Conservation (phyloP, 495 filamentous ascomycete species). For the Talaromyces stipitatus region DNA sequence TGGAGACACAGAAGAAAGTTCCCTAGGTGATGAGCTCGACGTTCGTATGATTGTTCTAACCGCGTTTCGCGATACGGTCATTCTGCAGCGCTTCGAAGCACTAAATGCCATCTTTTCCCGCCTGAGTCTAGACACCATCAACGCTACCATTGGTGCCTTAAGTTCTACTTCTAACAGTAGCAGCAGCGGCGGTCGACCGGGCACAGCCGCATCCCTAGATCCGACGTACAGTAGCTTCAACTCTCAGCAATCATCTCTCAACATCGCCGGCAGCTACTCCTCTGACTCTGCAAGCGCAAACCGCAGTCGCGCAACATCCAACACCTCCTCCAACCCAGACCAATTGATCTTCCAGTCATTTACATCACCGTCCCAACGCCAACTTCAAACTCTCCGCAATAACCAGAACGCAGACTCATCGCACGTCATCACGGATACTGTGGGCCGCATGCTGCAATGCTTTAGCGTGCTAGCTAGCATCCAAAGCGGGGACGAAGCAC, state of each 20-base stretch:
- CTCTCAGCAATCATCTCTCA: slow-evolving; percentile 64
- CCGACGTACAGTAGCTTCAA: slow-evolving; percentile 65
- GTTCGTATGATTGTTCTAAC: slow-evolving; percentile 82
- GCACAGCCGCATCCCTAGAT: slow-evolving; percentile 65
- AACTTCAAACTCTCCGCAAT: slow-evolving; percentile 30
- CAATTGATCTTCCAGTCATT: slow-evolving; percentile 44
- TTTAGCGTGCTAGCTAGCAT: slow-evolving; percentile 81
- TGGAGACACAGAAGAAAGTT: slow-evolving; percentile 18
- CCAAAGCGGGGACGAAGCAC: slow-evolving; percentile 61
- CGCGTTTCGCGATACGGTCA: slow-evolving; percentile 82
- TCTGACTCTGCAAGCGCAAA: slow-evolving; percentile 36
- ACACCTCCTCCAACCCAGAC: slow-evolving; percentile 61
- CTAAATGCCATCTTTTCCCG: slow-evolving; percentile 88
- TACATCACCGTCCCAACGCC: slow-evolving; percentile 42
- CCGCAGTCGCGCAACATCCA: slow-evolving; percentile 72
- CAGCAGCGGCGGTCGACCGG: slow-evolving; percentile 47
- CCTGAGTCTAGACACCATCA: slow-evolving; percentile 74
- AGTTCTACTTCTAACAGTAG: slow-evolving; percentile 40
- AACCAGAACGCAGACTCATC: slow-evolving; percentile 52
- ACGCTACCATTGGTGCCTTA: slow-evolving; percentile 46
- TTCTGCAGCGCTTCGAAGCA: slow-evolving; percentile 76
- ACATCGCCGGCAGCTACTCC: slow-evolving; percentile 43
- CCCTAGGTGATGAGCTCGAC: slow-evolving; percentile 60
- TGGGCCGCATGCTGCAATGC: slow-evolving; percentile 94
- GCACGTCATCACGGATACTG: slow-evolving; percentile 79